Conservation (phyloP, 2,329 filamentous ascomycete genomes). For the Metarhizium brunneum region DNA sequence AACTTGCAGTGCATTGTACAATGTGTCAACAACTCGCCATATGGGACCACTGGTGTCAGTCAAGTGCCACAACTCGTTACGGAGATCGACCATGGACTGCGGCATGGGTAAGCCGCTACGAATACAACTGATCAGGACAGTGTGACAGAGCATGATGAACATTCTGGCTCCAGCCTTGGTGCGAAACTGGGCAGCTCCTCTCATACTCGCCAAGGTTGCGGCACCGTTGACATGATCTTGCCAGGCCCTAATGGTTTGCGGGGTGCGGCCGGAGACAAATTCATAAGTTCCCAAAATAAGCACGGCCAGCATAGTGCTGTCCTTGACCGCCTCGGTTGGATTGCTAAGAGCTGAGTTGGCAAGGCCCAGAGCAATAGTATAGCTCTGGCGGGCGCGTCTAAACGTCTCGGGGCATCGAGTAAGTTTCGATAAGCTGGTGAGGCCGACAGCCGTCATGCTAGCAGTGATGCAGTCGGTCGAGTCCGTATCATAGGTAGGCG, state of each 20-base stretch:
- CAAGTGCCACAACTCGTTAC: conserved; percentile 29
- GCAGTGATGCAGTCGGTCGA: conserved; percentile 37
- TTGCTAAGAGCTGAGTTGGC: conserved; percentile 40
- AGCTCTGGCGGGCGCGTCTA: conserved; percentile 39
- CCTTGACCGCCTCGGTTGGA: conserved; percentile 32
- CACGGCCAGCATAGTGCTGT: conserved; percentile 43
- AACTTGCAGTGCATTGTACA: conserved; percentile 35
- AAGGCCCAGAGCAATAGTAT: conserved; percentile 39
- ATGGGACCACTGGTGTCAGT: conserved; percentile 28
- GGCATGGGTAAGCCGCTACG: conserved; percentile 40
- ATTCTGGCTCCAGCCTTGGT: conserved; percentile 37
- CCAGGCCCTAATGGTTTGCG: conserved; percentile 40
- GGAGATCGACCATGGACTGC: conserved; percentile 34
- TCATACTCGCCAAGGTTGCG: conserved; percentile 37
- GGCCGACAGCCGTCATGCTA: conserved; percentile 45
- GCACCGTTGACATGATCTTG: conserved; percentile 45
- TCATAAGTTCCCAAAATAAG: conserved; percentile 47
- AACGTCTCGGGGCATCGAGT: conserved; percentile 32
- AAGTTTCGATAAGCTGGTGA: conserved; percentile 40
- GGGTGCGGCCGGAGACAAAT: conserved; percentile 37
- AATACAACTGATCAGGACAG: conserved; percentile 41
- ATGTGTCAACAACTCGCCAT: conserved; percentile 33
- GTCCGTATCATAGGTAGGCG: conserved; percentile 19
- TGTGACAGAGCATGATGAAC: conserved; percentile 45
- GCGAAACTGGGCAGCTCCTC: conserved; percentile 37